Base-by-base conservation (phyloP, 768 basidiomycete species). In the Punctularia strigosozonata region DNA sequence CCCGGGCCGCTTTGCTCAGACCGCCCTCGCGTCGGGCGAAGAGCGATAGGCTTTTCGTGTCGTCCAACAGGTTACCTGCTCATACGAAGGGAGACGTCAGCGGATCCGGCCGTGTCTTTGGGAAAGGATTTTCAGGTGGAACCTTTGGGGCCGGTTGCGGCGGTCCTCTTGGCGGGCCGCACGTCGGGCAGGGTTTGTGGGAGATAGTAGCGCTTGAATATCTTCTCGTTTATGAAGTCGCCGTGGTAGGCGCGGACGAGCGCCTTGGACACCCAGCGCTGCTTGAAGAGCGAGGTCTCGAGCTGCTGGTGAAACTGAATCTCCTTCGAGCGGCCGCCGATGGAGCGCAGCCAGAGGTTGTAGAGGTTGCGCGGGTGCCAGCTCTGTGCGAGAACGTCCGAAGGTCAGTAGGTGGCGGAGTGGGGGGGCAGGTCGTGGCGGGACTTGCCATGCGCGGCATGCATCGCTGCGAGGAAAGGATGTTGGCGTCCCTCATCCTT, bases 121-220 rank as follows among this genome's bases (percentile, higher is more conserved):
- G n/a, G n/a, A n/a, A n/a, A n/a, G n/a, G n/a, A n/a, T n/a, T n/a
- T n/a, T n/a, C n/a, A n/a, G n/a, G n/a, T n/a, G n/a, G n/a, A n/a
- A n/a, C n/a, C n/a, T n/a, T n/a, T n/a, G n/a, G n/a, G n/a, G n/a
- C n/a, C n/a, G 2, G 28, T 28, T 36, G 34, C 37, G 12, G 62
- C 50, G 32, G 67, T 54, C 46, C 50, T 59, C 39, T 63, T 65
- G 28, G 65, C 71, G 31, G 73, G 88, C 36, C 85, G 82, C 39
- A 88, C 84, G 51, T 90, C 87, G 0, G 87, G 94, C 13, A 98
- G 68, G 0, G 72, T 79, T 43, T 74, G 67, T 13, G 94, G 94
- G 25, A 99, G 73, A 57, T 90, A 98, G 84, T 89, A 91, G 41
- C 83, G 76, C 55, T 91, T 91, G 73, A 97, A 98, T 25, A 80